A percentile compares a stretch with the other conserved stretches of the same genome.
phyloP scores from a whole-genome alignment of 148 eudicot species.

The Dianthus caryophyllus region DNA sequence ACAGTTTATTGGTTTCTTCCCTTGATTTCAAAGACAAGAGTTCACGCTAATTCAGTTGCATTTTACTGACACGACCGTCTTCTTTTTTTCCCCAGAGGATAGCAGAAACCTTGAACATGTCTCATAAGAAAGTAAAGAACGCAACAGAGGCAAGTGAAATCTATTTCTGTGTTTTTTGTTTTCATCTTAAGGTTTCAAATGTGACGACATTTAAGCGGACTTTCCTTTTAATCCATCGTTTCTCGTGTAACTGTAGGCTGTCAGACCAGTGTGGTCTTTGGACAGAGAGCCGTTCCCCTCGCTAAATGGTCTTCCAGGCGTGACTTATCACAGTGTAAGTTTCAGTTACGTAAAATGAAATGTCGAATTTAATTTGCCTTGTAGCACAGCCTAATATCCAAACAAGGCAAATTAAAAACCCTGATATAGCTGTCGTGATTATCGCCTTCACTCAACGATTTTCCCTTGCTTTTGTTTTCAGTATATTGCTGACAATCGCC shows the following conservation, averaged over 20 bases:
- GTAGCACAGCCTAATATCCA: too few species aligned
- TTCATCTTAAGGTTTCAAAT: background rate
- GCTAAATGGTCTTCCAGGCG: conserved; percentile 77
- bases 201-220: background rate
- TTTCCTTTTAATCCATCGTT: background rate
- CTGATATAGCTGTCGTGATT: background rate
- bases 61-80: conserved; percentile 14
- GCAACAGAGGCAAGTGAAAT: conserved; percentile 69
- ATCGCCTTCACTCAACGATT: background rate
- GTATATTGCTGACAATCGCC: conserved; percentile 84
- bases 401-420: too few species aligned
- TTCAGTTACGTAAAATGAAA: conserved; percentile 1
- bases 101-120: conserved; percentile 83
- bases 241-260: conserved; percentile 45
- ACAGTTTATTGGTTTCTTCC: background rate
- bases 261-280: conserved; percentile 65
- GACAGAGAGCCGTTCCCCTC: conserved; percentile 87
- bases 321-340: conserved; percentile 84
- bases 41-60: background rate
- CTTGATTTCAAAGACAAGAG: background rate
- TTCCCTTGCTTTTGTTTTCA: conserved; percentile 28
- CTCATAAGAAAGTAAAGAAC: conserved; percentile 81
- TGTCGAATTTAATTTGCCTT: background rate
- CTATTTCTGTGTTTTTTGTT: background rate
- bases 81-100: conserved; percentile 48